Percentiles rank a stretch among this genome's conserved stretches.
Evolutionary conservation across 805 yeast species (phyloP).

Genomic region (Wickerhamiella slavikovae): DNA sequence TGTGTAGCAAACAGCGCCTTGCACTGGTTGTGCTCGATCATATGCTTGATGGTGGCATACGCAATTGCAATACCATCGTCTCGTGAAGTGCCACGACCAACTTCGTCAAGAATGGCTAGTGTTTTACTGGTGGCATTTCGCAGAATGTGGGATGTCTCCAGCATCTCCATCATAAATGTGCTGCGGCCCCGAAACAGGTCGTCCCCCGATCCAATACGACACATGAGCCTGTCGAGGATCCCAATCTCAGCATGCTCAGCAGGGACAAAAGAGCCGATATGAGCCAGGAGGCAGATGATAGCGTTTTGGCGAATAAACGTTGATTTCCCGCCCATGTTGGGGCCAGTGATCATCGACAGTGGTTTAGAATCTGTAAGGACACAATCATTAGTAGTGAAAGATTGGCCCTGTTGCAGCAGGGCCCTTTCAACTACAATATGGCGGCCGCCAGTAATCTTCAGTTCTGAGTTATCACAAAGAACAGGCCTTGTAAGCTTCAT

Average conservation of each 20-base stretch:
- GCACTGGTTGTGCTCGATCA: constrained; percentile 35
- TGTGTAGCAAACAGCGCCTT: constrained; percentile 81
- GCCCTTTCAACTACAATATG: constrained; percentile 78
- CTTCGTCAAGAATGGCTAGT: constrained; percentile 64
- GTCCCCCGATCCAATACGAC: constrained; percentile 65
- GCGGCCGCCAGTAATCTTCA: constrained; percentile 44
- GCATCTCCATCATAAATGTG: constrained; percentile 90
- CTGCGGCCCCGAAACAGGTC: constrained; percentile 58
- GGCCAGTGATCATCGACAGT: constrained; percentile 61
- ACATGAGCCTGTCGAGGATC: constrained; percentile 55
- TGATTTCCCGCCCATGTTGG: constrained; percentile 81
- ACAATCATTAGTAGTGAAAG: constrained; percentile 31
- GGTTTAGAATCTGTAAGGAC: constrained; percentile 11
- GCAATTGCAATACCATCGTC: constrained; percentile 75
- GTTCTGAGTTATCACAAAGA: constrained; percentile 26
- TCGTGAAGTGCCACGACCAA: constrained; percentile 79
- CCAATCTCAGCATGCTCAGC: constrained; percentile 42
- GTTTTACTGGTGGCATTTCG: constrained; percentile 45
- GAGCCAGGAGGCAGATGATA: constrained; percentile 44
- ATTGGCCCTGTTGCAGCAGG: constrained; percentile 25
- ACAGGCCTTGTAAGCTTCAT: constrained; percentile 44
- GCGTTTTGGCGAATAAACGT: constrained; percentile 60
- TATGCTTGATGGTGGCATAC: constrained; percentile 43
- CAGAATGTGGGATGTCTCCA: constrained; percentile 55
- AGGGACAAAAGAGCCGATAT: constrained; percentile 59